Conservation (phyloP, 192 early-diverging fungal genomes). For the Umbelopsis isabellina region DNA sequence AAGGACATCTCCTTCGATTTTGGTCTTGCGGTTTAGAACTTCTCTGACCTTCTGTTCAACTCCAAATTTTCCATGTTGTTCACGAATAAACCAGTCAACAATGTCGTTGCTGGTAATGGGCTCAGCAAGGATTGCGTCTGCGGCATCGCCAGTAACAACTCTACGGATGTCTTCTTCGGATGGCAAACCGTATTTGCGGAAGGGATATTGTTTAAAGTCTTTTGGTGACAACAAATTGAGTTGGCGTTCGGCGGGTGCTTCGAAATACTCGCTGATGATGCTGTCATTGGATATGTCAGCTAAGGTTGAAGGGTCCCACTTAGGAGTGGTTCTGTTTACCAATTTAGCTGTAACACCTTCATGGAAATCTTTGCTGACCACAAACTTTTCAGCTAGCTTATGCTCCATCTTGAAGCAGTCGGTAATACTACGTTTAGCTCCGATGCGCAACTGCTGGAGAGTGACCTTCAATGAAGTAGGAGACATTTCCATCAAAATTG, state of each 20-base stretch:
- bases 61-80: constrained; percentile 66
- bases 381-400: constrained; percentile 70
- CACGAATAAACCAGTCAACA: constrained; percentile 60
- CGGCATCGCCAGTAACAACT: constrained; percentile 61
- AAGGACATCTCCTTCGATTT: constrained; percentile 11
- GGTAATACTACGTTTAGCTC: constrained; percentile 66
- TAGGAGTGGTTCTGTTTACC: constrained; percentile 65
- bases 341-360: constrained; percentile 87
- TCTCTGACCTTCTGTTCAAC: constrained; percentile 65
- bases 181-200: constrained; percentile 61
- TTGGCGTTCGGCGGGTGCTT: constrained; percentile 25
- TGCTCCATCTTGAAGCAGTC: constrained; percentile 88
- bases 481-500: constrained; percentile 65
- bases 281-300: constrained; percentile 49
- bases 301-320: constrained; percentile 75
- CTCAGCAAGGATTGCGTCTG: constrained; percentile 52
- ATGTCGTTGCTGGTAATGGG: constrained; percentile 48
- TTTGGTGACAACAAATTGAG: constrained; percentile 41
- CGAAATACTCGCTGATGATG: constrained; percentile 59
- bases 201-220: constrained; percentile 57
- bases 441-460: constrained; percentile 79
- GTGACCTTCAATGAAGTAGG: constrained; percentile 90
- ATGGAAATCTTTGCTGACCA: constrained; percentile 77
- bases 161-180: constrained; percentile 61
- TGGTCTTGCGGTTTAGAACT: constrained; percentile 56